Base-by-base conservation (phyloP, 495 filamentous ascomycete species). In the Penicillium fimorum region DNA sequence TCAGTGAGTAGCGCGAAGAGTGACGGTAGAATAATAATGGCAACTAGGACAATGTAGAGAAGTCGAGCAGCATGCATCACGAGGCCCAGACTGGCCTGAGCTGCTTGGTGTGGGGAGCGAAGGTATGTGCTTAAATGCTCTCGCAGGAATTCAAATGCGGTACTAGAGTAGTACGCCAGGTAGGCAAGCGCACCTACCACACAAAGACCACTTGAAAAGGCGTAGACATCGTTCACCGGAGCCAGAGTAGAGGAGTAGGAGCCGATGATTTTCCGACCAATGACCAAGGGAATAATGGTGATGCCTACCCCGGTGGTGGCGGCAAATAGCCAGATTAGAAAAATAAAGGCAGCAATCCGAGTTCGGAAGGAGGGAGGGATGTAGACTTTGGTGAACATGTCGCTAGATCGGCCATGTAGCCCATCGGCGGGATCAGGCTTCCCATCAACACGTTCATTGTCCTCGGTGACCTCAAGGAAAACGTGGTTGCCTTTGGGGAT, bases 241-340 rank as follows among this genome's bases (percentile, higher is more conserved):
- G 87, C 77, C 42, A 86, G 76, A 17, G 73, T 66, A 15, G 89
- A 87, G 45, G 94, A 82, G 17, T 88, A 74, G 8, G 76, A 69
- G 25, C 84, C 79, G 64, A 96, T 87, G 50, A 97, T 76, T 52
- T 73, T 76, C 15, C 94, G 87, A 15, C 94, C 94, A 66, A 96
- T 83, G 10, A 94, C 73, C 11, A 99, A 78, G 2, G 94, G 95
- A 53, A 97, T 81, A 67, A 97, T 84, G 15, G 95, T 97, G 56
- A 89, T 81, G 62, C 86, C 83, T 60, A 96, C 83, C n/a, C 94
- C 94, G 1, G 91, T 96, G n/a, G 85, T 78, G 11, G 92, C 92
- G 9, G 95, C 92, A 73, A 97, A 97, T 15, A 91, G 55, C 94
- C 94, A 99, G 62, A 99, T 90, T 40, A 86, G 82, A 56, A 95